Evolutionary conservation across 768 basidiomycete species (phyloP).

Genomic region (Rhizopogon salebrosus): DNA sequence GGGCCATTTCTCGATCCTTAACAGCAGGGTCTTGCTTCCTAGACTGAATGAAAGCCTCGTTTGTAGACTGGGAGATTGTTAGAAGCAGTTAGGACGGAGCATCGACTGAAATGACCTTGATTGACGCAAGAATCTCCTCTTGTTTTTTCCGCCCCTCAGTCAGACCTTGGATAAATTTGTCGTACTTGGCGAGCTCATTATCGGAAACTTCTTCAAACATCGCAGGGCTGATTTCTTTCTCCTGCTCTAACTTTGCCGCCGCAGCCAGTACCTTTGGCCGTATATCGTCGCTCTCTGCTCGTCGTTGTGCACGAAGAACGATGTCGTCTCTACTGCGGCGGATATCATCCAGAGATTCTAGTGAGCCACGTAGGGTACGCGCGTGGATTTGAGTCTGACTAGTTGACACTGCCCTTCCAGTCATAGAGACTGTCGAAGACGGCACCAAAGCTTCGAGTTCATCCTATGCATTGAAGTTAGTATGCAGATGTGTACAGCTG

Average conservation of each 20-base stretch:
- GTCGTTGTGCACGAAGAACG: constrained; percentile 56
- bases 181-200: constrained; percentile 77
- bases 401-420: constrained; percentile 28
- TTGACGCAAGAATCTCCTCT: constrained; percentile 53
- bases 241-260: constrained; percentile 59
- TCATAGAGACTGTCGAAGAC: constrained; percentile 45
- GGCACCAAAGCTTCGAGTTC: constrained; percentile 66
- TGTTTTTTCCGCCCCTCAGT: constrained; percentile 53
- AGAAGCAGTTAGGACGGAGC: not conserved
- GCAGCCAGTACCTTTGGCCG: constrained; percentile 59
- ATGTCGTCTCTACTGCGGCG: constrained; percentile 55
- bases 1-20: constrained; percentile 73
- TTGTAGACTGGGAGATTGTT: constrained; percentile 43
- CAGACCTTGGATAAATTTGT: constrained; percentile 62
- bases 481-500: not conserved
- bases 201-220: constrained; percentile 87
- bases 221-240: constrained; percentile 69
- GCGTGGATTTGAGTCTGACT: constrained; percentile 57
- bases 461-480: constrained; percentile 35
- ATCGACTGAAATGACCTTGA: constrained; percentile 51
- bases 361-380: constrained; percentile 60
- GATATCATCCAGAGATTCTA: constrained; percentile 80
- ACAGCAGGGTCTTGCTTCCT: constrained; percentile 72
- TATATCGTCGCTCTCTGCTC: constrained; percentile 70
- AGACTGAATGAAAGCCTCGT: constrained; percentile 69